These are phyloP conservation scores for Beta vulgaris DNA, from an alignment of 148 eudicot species.

Conservation along the genomic window DNA sequence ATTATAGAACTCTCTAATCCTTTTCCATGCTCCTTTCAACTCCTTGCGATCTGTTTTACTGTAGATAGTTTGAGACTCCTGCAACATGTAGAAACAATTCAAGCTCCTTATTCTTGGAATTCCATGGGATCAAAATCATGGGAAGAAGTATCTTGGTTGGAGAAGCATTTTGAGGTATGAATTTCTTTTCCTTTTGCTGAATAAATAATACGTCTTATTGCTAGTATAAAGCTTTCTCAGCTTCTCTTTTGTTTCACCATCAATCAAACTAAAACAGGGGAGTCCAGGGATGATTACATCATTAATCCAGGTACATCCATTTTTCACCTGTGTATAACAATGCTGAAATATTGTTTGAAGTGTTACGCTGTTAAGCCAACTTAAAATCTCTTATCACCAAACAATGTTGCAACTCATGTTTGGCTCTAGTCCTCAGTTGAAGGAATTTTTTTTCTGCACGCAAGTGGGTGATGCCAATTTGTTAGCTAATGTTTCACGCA, in stretches of 20 bases:
- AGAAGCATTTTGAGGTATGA: constrained; percentile 57
- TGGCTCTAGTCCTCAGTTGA: background rate
- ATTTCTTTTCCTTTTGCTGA: background rate
- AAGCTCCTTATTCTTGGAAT: constrained; percentile 58
- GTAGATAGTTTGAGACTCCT: constrained; percentile 78
- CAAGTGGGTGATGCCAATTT: background rate
- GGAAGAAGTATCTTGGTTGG: constrained; percentile 58
- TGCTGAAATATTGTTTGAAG: background rate
- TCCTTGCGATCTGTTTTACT: constrained; percentile 9
- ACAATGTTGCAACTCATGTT: too few species aligned
- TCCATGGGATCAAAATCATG: constrained; percentile 50
- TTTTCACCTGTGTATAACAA: background rate
- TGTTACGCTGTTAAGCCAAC: background rate
- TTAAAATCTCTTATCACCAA: too few species aligned
- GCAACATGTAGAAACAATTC: constrained; percentile 76
- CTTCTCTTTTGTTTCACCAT: constrained; percentile 11
- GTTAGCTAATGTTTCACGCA: background rate
- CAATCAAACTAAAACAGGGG: constrained; percentile 38
- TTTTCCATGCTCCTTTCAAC: background rate
- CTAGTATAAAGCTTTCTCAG: constrained; percentile 7
- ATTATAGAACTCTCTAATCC: background rate
- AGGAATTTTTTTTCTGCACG: background rate
- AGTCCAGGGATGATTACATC: constrained; percentile 65
- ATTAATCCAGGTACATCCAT: constrained; percentile 55
- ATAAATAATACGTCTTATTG: background rate